Evolutionary conservation across 139 green algal genomes (phyloP), one percentile per base, ranked within the genome.

Genomic region (Chlamydomonas incerta): DNA sequence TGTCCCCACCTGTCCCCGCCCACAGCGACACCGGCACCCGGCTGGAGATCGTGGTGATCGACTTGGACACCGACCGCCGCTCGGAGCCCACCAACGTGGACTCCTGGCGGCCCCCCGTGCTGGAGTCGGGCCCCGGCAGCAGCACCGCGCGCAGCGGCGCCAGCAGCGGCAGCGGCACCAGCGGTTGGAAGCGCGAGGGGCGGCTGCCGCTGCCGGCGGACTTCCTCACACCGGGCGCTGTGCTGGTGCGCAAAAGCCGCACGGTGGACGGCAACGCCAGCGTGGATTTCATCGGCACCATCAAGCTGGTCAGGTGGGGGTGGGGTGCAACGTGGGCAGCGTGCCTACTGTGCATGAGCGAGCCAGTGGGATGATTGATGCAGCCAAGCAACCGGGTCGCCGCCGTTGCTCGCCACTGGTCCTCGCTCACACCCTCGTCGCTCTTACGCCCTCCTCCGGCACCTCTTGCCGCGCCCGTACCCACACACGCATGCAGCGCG

Each of bases 261-360:
- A 57, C 18, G 14, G 62, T 41, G 31, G 41, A 55, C 4, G 62
- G 72, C 65, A 11, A 3, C 28, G 17, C 28, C 4, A 55, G 41
- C 58, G 10, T 77, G n/a, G 83, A 88, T 21, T 88, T 80, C 62
- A 83, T 88, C 47, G 47, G 26, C 9, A 28, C 71, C 21, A 55
- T 88, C 24, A 37, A 66, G 23, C 73, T 88, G 26, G 47, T 58
- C 34, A 88, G 62, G 83, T 88, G 50, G 72, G 70, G 20, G n/a
- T n/a, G n/a, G n/a, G n/a, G n/a, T n/a, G n/a, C n/a, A n/a, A n/a
- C n/a, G n/a, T n/a, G n/a, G n/a, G n/a, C n/a, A n/a, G n/a, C n/a
- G n/a, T n/a, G n/a, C n/a, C n/a, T n/a, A n/a, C n/a, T n/a, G n/a
- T n/a, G n/a, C n/a, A n/a, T n/a, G n/a, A n/a, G n/a, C n/a, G n/a